phyloP scores from a whole-genome alignment of 345 rosid species.

The Boechera divaricarpa region DNA sequence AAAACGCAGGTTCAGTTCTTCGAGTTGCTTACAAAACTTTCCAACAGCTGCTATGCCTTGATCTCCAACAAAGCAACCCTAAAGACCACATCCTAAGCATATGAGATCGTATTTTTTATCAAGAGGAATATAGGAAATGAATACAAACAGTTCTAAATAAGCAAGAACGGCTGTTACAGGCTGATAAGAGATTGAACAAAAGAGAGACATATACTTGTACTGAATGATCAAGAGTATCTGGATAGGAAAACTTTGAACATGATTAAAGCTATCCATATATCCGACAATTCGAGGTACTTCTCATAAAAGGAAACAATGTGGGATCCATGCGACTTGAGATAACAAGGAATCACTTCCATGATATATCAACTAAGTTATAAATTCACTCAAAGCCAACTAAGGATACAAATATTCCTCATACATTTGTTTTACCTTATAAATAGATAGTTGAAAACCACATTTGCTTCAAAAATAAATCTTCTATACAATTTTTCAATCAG shows the following conservation, averaged over 20 bases:
- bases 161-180: neutral
- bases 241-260: neutral
- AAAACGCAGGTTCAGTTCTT: slow-evolving; percentile 79
- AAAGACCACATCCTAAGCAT: slow-evolving; percentile 35
- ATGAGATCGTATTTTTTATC: slow-evolving; percentile 16
- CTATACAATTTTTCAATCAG: neutral
- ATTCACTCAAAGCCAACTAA: slow-evolving; percentile 1
- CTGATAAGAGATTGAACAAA: slow-evolving; percentile 7
- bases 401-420: neutral
- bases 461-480: neutral
- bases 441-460: neutral
- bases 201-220: neutral
- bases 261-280: slow-evolving; percentile 5
- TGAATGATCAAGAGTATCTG: neutral
- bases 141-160: neutral
- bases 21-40: slow-evolving; percentile 68
- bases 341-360: neutral
- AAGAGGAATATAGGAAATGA: neutral
- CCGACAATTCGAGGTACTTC: neutral
- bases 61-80: slow-evolving; percentile 96
- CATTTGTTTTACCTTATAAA: neutral
- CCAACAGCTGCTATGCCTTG: slow-evolving; percentile 80
- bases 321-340: neutral
- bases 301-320: slow-evolving; percentile 1
- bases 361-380: slow-evolving; percentile 1